Conservation (phyloP, 2,329 filamentous ascomycete genomes). For the Fusarium miscanthi region DNA sequence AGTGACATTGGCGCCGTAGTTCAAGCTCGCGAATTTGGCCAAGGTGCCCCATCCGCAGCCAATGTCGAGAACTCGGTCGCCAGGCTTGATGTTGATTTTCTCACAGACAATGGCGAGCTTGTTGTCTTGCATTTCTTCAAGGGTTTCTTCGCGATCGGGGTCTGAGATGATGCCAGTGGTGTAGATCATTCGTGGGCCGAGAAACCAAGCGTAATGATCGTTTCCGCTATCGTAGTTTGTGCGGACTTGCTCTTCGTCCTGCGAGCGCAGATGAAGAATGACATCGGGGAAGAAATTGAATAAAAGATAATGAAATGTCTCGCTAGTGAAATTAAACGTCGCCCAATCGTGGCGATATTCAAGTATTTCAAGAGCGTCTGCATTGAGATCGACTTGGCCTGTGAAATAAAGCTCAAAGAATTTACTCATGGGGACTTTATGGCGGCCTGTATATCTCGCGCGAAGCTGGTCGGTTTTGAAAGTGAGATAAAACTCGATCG, state of each 20-base stretch:
- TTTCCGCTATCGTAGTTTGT: slow-evolving; percentile 96
- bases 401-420: slow-evolving; percentile 97
- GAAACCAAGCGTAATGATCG: slow-evolving; percentile 97
- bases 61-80: slow-evolving; percentile 87
- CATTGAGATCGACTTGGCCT: slow-evolving; percentile 90
- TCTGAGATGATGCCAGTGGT: slow-evolving; percentile 92
- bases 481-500: slow-evolving; percentile 86
- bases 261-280: slow-evolving; percentile 86
- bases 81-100: slow-evolving; percentile 85
- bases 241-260: slow-evolving; percentile 96
- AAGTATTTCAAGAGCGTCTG: slow-evolving; percentile 83
- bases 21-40: slow-evolving; percentile 86
- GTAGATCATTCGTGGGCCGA: slow-evolving; percentile 97
- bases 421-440: slow-evolving; percentile 85
- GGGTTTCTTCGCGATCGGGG: slow-evolving; percentile 82
- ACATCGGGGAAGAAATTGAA: slow-evolving; percentile 86
- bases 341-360: slow-evolving; percentile 97
- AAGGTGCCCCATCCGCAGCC: slow-evolving; percentile 97
- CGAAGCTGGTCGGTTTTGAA: slow-evolving; percentile 71
- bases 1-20: slow-evolving; percentile 85
- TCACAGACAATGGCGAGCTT: slow-evolving; percentile 93
- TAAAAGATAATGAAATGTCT: slow-evolving; percentile 85
- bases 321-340: slow-evolving; percentile 85
- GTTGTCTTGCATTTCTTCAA: slow-evolving; percentile 97
- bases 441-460: slow-evolving; percentile 75